phyloP scores from a whole-genome alignment of 2,329 filamentous ascomycete genomes.

The Aspergillus proliferans region DNA sequence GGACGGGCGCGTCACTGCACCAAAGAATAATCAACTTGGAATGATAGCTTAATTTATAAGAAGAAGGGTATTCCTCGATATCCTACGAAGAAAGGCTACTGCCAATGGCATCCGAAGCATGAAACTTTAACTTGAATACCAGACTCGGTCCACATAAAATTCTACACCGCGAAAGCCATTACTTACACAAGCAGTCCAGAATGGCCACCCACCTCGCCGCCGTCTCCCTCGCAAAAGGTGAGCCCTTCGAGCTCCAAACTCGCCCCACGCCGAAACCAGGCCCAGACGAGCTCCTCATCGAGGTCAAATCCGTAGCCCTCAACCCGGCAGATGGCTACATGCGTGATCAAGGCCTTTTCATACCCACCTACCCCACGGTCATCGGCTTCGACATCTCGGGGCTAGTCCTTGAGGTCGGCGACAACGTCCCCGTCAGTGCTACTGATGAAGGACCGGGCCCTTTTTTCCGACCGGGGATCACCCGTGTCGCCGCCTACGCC shows the following conservation, averaged over 20 bases:
- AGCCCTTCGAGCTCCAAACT: constrained; percentile 32
- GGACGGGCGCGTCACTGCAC: no score
- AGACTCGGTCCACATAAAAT: no score
- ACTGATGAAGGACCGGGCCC: constrained; percentile 5
- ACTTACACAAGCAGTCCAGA: background rate
- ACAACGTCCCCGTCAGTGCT: constrained; percentile 28
- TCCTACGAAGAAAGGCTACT: no score
- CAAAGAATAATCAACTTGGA: no score
- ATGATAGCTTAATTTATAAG: no score
- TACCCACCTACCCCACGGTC: constrained; percentile 37
- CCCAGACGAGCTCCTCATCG: constrained; percentile 43
- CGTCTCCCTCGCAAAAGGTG: constrained; percentile 28
- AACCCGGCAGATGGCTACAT: constrained; percentile 44
- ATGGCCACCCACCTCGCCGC: constrained; percentile 40
- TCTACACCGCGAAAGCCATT: no score
- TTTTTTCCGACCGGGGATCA: constrained; percentile 27
- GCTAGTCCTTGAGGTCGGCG: constrained; percentile 38
- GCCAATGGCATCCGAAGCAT: no score
- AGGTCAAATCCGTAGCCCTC: constrained; percentile 44
- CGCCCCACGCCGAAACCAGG: constrained; percentile 43
- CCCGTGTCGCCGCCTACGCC: constrained; percentile 36
- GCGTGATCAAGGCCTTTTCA: constrained; percentile 40
- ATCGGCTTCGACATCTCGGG: constrained; percentile 38
- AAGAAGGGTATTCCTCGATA: no score
- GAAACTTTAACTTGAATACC: no score